Percentiles rank a stretch among this genome's conserved stretches.
Conservation (phyloP, 345 rosid genomes). For the Populus deltoides region DNA sequence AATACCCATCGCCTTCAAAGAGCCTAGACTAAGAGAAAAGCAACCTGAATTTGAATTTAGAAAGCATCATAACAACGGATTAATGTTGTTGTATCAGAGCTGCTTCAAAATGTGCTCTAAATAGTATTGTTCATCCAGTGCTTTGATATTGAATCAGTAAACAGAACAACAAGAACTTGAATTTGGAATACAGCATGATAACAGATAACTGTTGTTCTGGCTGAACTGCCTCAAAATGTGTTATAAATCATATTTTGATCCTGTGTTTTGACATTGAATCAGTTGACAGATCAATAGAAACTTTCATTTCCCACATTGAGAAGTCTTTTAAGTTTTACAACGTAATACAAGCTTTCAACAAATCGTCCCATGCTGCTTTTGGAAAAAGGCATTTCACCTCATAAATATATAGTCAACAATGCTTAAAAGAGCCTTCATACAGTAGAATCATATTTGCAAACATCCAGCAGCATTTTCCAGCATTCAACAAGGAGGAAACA, state of each 20-base stretch:
- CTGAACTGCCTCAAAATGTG: background rate
- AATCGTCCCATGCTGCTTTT: background rate
- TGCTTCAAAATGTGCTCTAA: background rate
- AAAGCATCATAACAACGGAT: background rate
- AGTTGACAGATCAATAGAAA: background rate
- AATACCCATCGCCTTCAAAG: background rate
- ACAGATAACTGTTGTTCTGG: background rate
- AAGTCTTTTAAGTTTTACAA: background rate
- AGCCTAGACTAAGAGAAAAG: background rate
- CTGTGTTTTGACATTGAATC: background rate
- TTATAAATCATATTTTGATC: background rate
- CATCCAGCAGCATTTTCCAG: background rate
- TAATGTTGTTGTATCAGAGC: background rate
- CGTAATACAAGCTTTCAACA: background rate
- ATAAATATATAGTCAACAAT: background rate
- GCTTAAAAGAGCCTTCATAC: background rate
- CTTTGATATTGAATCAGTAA: background rate
- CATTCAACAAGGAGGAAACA: background rate
- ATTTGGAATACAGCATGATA: background rate
- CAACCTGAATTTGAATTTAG: background rate
- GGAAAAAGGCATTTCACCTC: background rate
- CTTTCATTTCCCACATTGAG: background rate
- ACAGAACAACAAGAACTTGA: background rate
- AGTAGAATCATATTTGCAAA: background rate
- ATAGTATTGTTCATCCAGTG: background rate